Evolutionary conservation across 2,329 filamentous ascomycete genomes (phyloP).

Genomic region (Zymoseptoria pseudotritici): DNA sequence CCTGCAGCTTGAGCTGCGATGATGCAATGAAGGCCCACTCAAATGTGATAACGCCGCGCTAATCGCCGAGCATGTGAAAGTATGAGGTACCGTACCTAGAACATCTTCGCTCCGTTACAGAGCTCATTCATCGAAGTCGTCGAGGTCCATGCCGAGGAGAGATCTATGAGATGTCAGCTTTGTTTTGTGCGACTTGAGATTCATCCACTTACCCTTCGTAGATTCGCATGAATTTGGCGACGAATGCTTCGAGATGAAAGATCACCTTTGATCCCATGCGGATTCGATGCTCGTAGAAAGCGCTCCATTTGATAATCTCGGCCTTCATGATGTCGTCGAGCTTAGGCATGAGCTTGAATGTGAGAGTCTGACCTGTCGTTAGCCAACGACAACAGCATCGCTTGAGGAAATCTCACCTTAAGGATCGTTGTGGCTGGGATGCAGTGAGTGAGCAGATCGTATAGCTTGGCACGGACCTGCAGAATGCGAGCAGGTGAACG

Average conservation of each 20-base stretch:
- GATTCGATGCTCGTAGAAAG: constrained; percentile 94
- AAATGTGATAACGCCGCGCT: constrained; percentile 23
- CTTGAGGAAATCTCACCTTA: constrained; percentile 46
- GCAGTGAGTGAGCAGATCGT: constrained; percentile 93
- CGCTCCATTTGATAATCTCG: constrained; percentile 90
- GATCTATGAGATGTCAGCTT: constrained; percentile 31
- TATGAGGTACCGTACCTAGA: background rate
- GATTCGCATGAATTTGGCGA: constrained; percentile 96
- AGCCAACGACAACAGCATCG: background rate
- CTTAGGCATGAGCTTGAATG: constrained; percentile 81
- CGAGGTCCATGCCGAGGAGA: constrained; percentile 72
- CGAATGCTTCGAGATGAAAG: constrained; percentile 96
- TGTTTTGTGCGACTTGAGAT: background rate
- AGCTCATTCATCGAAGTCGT: constrained; percentile 37
- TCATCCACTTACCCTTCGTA: constrained; percentile 65
- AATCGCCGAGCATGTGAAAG: constrained; percentile 9
- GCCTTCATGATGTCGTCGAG: constrained; percentile 85
- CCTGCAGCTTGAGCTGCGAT: constrained; percentile 2
- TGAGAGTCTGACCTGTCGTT: constrained; percentile 54
- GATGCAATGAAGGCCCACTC: constrained; percentile 1
- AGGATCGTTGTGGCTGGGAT: constrained; percentile 92
- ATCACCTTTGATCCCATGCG: constrained; percentile 86
- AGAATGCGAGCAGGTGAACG: constrained; percentile 85
- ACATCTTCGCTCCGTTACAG: constrained; percentile 6
- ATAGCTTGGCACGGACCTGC: constrained; percentile 85